Percentiles rank a stretch among this genome's conserved stretches.
Evolutionary conservation across 1,284 basidiomycete genomes (phyloP).

Genomic region (Irpex sp.): DNA sequence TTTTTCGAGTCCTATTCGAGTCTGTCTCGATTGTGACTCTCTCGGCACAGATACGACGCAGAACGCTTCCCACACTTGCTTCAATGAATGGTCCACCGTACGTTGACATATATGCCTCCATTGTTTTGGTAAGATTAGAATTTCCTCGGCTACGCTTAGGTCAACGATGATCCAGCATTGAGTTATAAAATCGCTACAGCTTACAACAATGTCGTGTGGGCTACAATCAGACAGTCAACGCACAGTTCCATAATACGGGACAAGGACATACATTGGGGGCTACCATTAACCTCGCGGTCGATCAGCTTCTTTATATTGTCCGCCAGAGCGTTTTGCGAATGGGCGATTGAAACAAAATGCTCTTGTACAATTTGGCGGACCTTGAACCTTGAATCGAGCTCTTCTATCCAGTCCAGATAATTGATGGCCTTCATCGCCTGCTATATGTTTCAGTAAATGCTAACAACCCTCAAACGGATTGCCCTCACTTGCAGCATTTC

Average conservation of each 20-base stretch:
- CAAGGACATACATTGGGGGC: conserved; percentile 29
- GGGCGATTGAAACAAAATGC: conserved; percentile 64
- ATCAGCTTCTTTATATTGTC: conserved; percentile 65
- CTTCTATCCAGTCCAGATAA: conserved; percentile 69
- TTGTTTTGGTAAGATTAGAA: conserved; percentile 74
- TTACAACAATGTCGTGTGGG: conserved; percentile 49
- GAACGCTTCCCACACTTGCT: conserved; percentile 63
- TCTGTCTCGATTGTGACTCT: conserved; percentile 78
- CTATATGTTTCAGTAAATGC: not conserved
- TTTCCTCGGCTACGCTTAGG: conserved; percentile 53
- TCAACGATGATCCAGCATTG: not conserved
- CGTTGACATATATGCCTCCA: conserved; percentile 74
- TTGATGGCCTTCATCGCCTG: conserved; percentile 64
- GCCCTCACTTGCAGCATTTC: conserved; percentile 48
- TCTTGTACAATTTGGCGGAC: conserved; percentile 50
- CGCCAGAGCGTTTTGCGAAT: conserved; percentile 60
- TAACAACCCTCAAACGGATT: not conserved
- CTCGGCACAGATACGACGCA: conserved; percentile 67
- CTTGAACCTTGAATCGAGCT: conserved; percentile 64
- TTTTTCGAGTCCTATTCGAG: conserved; percentile 53
- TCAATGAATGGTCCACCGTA: conserved; percentile 77
- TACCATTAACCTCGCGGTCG: conserved; percentile 62
- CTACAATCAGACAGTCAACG: conserved; percentile 14
- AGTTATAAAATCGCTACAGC: conserved; percentile 17
- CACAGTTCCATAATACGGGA: not conserved